Evolutionary conservation across 352 stramenopile species (phyloP).

Genomic region (Saprolegnia diclina): DNA sequence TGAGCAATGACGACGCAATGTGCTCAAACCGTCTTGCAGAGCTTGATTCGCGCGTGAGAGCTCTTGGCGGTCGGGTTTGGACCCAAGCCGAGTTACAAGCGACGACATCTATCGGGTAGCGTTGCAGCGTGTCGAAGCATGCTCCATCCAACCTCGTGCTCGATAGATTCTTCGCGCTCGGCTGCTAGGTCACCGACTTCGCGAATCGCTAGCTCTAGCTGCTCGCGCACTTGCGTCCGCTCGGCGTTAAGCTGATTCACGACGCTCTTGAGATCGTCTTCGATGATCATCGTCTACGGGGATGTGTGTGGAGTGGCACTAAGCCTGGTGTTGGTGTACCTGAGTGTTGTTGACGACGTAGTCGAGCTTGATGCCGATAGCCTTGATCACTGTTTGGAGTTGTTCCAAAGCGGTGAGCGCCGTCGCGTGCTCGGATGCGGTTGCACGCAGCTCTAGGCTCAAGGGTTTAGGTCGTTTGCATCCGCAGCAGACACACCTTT

Average conservation of each 20-base stretch:
- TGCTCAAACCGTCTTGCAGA: conserved; percentile 10
- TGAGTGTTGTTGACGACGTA: conserved; percentile 22
- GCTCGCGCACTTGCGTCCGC: not conserved
- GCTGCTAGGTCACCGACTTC: not conserved
- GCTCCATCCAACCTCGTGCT: not conserved
- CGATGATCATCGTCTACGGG: conserved; percentile 17
- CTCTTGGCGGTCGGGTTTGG: not conserved
- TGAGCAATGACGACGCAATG: no score
- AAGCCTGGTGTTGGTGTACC: not conserved
- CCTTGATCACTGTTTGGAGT: not conserved
- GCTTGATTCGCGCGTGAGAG: not conserved
- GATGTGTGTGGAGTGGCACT: not conserved
- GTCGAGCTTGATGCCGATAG: conserved; percentile 7
- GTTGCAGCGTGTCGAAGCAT: not conserved
- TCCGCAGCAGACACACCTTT: not conserved
- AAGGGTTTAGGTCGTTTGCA: no score
- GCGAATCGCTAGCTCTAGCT: not conserved
- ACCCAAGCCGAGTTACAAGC: not conserved
- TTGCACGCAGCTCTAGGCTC: not conserved
- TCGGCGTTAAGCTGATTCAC: not conserved
- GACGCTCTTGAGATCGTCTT: conserved; percentile 17
- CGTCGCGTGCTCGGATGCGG: not conserved
- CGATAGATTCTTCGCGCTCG: not conserved
- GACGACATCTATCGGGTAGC: not conserved
- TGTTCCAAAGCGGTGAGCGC: not conserved